These are phyloP conservation scores for Macrotyloma uniflorum DNA, from an alignment of 306 rosid genomes.

Conservation along the genomic window DNA sequence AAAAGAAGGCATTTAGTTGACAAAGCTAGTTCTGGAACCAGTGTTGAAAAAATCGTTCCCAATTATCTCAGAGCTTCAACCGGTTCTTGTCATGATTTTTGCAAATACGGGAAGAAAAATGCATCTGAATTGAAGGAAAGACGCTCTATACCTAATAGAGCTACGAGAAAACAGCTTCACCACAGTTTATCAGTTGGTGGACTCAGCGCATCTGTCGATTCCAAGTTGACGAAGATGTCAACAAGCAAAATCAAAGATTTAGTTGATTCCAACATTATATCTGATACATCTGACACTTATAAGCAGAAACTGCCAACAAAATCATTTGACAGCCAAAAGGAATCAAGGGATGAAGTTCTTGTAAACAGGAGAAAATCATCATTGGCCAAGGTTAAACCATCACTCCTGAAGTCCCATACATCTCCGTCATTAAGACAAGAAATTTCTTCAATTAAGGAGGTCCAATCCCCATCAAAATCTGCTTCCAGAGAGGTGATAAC, in stretches of 20 bases:
- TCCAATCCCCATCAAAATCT: slow-evolving; percentile 34
- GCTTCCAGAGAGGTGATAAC: neutral
- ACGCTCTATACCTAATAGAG: slow-evolving; percentile 45
- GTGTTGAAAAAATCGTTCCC: slow-evolving; percentile 50
- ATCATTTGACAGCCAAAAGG: slow-evolving; percentile 44
- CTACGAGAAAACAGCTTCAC: slow-evolving; percentile 40
- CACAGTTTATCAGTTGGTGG: slow-evolving; percentile 25
- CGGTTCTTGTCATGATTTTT: slow-evolving; percentile 91
- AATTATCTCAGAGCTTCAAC: slow-evolving; percentile 79
- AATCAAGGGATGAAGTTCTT: slow-evolving; percentile 32
- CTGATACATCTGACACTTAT: slow-evolving; percentile 26
- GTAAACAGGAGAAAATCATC: slow-evolving; percentile 47
- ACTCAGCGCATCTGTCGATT: slow-evolving; percentile 43
- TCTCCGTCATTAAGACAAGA: slow-evolving; percentile 44
- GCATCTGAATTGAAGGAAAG: slow-evolving; percentile 48
- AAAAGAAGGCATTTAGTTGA: slow-evolving; percentile 60
- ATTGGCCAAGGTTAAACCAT: slow-evolving; percentile 45
- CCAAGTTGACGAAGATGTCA: slow-evolving; percentile 41
- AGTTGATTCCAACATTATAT: slow-evolving; percentile 31
- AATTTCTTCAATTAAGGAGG: slow-evolving; percentile 43
- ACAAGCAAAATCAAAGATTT: slow-evolving; percentile 38
- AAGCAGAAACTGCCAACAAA: slow-evolving; percentile 29
- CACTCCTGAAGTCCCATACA: slow-evolving; percentile 16
- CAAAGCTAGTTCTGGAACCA: slow-evolving; percentile 44
- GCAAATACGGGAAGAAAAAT: slow-evolving; percentile 72